Conservation (phyloP, 257 asterid species). For the Paulownia fortunei region DNA sequence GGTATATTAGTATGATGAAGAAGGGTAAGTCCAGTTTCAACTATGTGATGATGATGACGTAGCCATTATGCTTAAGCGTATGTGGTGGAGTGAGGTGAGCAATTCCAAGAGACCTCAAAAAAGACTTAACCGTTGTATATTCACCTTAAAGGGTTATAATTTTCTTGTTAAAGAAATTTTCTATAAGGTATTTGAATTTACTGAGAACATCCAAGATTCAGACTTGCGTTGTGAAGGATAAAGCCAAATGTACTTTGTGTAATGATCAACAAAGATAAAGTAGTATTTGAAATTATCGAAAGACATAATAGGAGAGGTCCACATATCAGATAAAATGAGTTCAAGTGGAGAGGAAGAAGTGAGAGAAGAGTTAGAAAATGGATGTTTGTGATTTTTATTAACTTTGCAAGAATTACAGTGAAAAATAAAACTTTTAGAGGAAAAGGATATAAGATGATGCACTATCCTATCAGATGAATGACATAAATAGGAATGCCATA, state of each 20-base stretch:
- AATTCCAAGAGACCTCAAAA: background rate
- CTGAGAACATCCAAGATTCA: background rate
- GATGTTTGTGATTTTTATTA: background rate
- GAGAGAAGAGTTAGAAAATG: background rate
- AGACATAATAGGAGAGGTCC: background rate
- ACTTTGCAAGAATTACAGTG: no score
- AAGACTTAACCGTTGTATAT: background rate
- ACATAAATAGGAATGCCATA: no score
- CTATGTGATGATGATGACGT: background rate
- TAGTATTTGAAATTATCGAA: constrained; percentile 2
- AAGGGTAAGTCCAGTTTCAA: no score
- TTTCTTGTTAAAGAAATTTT: background rate
- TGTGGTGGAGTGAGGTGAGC: constrained; percentile 2
- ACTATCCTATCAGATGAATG: no score
- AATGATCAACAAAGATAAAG: background rate
- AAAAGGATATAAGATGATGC: no score
- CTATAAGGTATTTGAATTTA: background rate
- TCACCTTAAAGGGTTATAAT: background rate
- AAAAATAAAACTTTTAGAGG: background rate
- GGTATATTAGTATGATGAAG: background rate
- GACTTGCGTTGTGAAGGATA: background rate
- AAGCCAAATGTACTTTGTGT: background rate
- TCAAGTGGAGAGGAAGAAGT: background rate
- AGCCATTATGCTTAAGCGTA: constrained; percentile 12
- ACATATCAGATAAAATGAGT: background rate